Conservation (phyloP, 1,139 yeast species). For the Lodderomyces jiufengensis region DNA sequence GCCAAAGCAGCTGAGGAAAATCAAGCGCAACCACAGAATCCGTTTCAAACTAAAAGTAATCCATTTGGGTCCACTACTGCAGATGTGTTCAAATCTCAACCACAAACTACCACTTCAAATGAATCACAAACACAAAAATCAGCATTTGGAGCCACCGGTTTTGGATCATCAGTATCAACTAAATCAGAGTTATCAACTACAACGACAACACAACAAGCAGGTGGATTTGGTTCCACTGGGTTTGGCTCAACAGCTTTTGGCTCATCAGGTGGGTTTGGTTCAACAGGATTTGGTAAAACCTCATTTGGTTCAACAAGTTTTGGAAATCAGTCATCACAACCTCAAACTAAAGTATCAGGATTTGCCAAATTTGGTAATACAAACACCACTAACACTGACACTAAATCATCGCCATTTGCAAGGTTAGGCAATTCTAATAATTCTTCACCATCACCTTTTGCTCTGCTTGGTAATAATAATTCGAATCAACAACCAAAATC, state of each 20-base stretch:
- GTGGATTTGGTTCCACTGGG: conserved; percentile 13
- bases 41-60: conserved; percentile 4
- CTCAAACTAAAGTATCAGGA: conserved; percentile 6
- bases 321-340: conserved; percentile 3
- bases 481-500: neutral
- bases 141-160: conserved; percentile 5
- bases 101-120: neutral
- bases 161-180: neutral
- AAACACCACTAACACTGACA: neutral
- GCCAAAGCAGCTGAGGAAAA: conserved; percentile 1
- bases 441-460: neutral
- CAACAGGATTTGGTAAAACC: conserved; percentile 9
- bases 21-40: neutral
- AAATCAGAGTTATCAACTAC: too few species aligned
- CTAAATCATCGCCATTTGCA: conserved; percentile 5
- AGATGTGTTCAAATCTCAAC: conserved; percentile 9
- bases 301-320: conserved; percentile 11
- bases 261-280: conserved; percentile 15
- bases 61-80: conserved; percentile 16
- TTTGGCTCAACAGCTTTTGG: conserved; percentile 16
- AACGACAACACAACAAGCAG: neutral
- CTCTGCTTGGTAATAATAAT: neutral
- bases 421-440: neutral
- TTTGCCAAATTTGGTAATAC: conserved; percentile 11
- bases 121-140: neutral